phyloP scores from a whole-genome alignment of 108 stramenopile genomes.

The Skeletonema marinoi region DNA sequence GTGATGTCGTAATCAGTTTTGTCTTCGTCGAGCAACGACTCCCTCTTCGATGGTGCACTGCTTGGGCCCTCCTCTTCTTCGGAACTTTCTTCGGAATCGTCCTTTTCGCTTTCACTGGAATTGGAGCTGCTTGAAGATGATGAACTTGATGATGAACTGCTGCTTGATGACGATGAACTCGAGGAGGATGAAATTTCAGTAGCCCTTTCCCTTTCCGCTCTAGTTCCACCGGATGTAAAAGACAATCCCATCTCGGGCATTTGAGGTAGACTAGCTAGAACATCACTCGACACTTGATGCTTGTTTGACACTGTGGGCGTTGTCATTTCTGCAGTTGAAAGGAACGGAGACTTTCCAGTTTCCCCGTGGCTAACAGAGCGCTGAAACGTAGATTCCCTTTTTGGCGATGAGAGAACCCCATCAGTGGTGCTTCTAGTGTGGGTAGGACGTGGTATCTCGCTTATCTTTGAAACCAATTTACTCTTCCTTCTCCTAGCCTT shows the following conservation, averaged over 20 bases:
- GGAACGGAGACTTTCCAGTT: constrained; percentile 6
- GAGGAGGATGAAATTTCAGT: constrained; percentile 56
- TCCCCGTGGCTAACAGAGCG: constrained; percentile 20
- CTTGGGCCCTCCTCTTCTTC: not conserved
- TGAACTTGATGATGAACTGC: constrained; percentile 80
- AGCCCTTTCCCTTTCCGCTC: constrained; percentile 27
- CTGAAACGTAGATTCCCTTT: not conserved
- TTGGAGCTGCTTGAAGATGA: constrained; percentile 73
- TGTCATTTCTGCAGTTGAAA: constrained; percentile 7
- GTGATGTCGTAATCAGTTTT: constrained; percentile 56
- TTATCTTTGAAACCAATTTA: constrained; percentile 19
- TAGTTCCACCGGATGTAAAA: not conserved
- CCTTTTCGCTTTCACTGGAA: constrained; percentile 68
- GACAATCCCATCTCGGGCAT: not conserved
- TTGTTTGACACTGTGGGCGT: constrained; percentile 45
- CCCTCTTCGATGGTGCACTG: not conserved
- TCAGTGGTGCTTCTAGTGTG: constrained; percentile 7
- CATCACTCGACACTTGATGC: not conserved
- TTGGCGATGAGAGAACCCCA: not conserved
- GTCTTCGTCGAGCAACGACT: constrained; percentile 32
- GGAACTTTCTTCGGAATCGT: constrained; percentile 29
- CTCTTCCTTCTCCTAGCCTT: constrained; percentile 15
- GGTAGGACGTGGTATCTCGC: constrained; percentile 3
- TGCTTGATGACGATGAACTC: constrained; percentile 47
- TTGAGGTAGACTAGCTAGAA: not conserved